phyloP scores from a whole-genome alignment of 208 protist species.

The Leishmania aethiopica region DNA sequence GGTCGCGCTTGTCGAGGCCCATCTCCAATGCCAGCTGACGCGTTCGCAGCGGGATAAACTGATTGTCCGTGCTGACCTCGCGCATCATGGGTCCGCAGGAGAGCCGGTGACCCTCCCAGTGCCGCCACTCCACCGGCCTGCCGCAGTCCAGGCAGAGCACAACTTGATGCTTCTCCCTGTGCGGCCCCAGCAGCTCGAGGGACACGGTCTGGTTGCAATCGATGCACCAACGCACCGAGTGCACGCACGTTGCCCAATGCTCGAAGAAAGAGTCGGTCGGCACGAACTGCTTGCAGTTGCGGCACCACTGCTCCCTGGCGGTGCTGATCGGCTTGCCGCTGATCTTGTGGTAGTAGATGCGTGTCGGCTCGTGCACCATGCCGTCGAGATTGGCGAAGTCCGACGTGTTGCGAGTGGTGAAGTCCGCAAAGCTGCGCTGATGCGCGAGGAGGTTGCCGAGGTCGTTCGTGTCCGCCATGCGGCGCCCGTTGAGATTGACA shows the following conservation, averaged over 20 bases:
- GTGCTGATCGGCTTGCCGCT: conserved; percentile 41
- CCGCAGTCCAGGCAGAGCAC: conserved; percentile 91
- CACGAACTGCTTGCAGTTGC: conserved; percentile 90
- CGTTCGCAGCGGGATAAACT: conserved; percentile 86
- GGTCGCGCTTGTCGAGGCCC: conserved; percentile 86
- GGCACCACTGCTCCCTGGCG: conserved; percentile 83
- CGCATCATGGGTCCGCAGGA: conserved; percentile 89
- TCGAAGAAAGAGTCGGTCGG: conserved; percentile 60
- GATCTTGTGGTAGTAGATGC: conserved; percentile 88
- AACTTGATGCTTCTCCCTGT: conserved; percentile 90
- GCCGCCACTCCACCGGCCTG: conserved; percentile 84
- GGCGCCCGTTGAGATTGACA: conserved; percentile 76
- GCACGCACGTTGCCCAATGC: conserved; percentile 81
- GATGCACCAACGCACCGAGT: conserved; percentile 82
- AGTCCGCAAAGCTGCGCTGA: conserved; percentile 82
- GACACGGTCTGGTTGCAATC: conserved; percentile 84
- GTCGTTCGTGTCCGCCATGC: conserved; percentile 90
- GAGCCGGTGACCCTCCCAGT: conserved; percentile 89
- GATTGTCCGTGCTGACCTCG: conserved; percentile 87
- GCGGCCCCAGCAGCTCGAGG: conserved; percentile 77
- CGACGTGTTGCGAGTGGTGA: conserved; percentile 70
- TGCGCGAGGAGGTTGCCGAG: conserved; percentile 84
- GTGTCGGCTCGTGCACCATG: conserved; percentile 90
- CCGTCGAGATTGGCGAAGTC: conserved; percentile 81
- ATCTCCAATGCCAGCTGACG: conserved; percentile 85